phyloP scores from a whole-genome alignment of 2,329 filamentous ascomycete genomes.

The Fusarium poae region DNA sequence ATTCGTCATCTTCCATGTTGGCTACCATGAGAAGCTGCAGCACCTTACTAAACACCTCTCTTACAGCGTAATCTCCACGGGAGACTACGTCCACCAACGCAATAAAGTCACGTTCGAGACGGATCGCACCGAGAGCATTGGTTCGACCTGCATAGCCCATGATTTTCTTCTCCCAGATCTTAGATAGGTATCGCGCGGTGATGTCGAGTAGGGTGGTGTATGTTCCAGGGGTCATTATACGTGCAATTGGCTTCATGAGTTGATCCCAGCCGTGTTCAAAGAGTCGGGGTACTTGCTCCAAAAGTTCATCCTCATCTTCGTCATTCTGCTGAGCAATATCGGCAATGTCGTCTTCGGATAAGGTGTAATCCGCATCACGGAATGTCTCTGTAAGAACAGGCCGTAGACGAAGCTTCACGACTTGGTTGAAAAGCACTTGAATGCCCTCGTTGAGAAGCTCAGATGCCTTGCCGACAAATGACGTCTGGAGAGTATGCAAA shows the following conservation, averaged over 20 bases:
- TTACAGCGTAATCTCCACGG: constrained; percentile 79
- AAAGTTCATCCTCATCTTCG: constrained; percentile 64
- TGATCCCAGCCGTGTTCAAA: constrained; percentile 90
- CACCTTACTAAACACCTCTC: constrained; percentile 81
- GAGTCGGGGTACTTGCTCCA: constrained; percentile 79
- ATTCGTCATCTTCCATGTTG: constrained; percentile 97
- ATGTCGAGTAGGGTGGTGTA: constrained; percentile 81
- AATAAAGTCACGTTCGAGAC: constrained; percentile 86
- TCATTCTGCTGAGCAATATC: constrained; percentile 68
- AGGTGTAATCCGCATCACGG: constrained; percentile 88
- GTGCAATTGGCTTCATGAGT: constrained; percentile 85
- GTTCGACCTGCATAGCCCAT: constrained; percentile 83
- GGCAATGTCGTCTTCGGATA: constrained; percentile 71
- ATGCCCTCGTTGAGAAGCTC: constrained; percentile 89
- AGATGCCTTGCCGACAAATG: constrained; percentile 81
- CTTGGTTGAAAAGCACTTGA: constrained; percentile 86
- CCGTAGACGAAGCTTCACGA: constrained; percentile 86
- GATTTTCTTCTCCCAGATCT: constrained; percentile 87
- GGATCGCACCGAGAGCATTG: constrained; percentile 83
- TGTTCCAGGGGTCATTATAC: constrained; percentile 82
- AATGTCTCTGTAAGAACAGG: constrained; percentile 90
- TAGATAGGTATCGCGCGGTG: constrained; percentile 80
- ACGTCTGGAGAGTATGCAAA: constrained; percentile 75
- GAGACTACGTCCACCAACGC: constrained; percentile 78
- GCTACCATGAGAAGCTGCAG: constrained; percentile 86